Conservation (phyloP, 495 filamentous ascomycete genomes). For the Peziza echinospora region DNA sequence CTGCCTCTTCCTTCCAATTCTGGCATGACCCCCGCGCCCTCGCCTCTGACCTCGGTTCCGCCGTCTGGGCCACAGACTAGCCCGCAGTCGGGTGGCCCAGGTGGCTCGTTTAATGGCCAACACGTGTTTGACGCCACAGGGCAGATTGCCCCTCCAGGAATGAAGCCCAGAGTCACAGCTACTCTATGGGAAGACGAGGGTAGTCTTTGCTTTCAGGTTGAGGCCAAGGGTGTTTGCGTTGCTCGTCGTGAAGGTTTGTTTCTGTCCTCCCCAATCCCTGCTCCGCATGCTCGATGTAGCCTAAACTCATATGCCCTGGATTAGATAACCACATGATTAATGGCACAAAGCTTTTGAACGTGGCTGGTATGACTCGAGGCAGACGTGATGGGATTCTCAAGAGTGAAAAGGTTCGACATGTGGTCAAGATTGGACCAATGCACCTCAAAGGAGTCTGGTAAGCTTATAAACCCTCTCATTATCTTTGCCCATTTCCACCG, state of each 20-base stretch:
- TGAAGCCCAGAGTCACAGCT: constrained; percentile 94
- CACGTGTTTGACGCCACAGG: constrained; percentile 68
- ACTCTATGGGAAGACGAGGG: constrained; percentile 98
- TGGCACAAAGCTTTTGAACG: constrained; percentile 88
- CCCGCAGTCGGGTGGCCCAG: constrained; percentile 25
- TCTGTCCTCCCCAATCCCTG: neutral
- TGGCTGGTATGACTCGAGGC: constrained; percentile 93
- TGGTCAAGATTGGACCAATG: constrained; percentile 98
- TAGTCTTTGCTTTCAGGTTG: constrained; percentile 92
- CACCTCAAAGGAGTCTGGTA: constrained; percentile 97
- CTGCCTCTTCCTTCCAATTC: constrained; percentile 42
- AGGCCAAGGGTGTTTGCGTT: constrained; percentile 89
- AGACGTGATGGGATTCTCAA: constrained; percentile 92
- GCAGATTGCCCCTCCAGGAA: constrained; percentile 84
- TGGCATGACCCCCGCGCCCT: constrained; percentile 14
- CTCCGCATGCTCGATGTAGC: neutral
- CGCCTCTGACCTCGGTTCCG: constrained; percentile 13
- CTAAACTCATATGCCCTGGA: constrained; percentile 9
- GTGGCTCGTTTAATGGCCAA: constrained; percentile 29
- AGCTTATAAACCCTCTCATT: too few species aligned
- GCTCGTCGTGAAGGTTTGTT: constrained; percentile 77
- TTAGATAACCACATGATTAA: constrained; percentile 99
- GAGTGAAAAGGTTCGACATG: constrained; percentile 88
- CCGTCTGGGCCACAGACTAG: constrained; percentile 16
- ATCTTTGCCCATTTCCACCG: too few species aligned